Evolutionary conservation across 306 rosid species (phyloP).

Genomic region (Cicer yamashitae): DNA sequence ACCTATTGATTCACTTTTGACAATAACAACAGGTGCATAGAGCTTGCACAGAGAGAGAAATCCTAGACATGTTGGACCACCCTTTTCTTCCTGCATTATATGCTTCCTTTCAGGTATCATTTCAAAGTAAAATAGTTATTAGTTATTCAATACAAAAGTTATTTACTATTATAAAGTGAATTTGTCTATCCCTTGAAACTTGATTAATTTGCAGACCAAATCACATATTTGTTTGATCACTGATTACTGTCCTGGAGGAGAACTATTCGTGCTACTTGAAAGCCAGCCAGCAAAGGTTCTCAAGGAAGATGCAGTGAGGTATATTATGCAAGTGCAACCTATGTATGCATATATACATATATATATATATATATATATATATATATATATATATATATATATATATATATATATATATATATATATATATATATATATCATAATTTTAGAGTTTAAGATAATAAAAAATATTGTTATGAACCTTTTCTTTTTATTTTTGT

Average conservation of each 20-base stretch:
- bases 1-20: not conserved
- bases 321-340: conserved; percentile 33
- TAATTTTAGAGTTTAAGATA: not conserved
- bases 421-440: not conserved
- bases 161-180: conserved; percentile 7
- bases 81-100: conserved; percentile 97
- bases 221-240: conserved; percentile 84
- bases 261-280: conserved; percentile 88
- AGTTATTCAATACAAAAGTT: not conserved
- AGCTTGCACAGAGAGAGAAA: conserved; percentile 96
- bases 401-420: not conserved
- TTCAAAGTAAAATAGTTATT: not conserved
- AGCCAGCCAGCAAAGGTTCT: conserved; percentile 85
- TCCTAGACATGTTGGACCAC: conserved; percentile 93
- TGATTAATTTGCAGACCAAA: conserved; percentile 45
- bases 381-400: not conserved
- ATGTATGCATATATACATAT: not conserved
- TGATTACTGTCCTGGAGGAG: conserved; percentile 95
- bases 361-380: not conserved
- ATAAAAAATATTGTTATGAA: not conserved
- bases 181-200: conserved; percentile 5
- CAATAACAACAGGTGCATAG: conserved; percentile 77
- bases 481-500: not conserved
- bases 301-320: conserved; percentile 92
- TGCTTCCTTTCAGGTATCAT: conserved; percentile 55